A percentile compares a stretch with the other conserved stretches of the same genome.
Conservation (phyloP, 306 rosid genomes). For the Cucumis cinereus region DNA sequence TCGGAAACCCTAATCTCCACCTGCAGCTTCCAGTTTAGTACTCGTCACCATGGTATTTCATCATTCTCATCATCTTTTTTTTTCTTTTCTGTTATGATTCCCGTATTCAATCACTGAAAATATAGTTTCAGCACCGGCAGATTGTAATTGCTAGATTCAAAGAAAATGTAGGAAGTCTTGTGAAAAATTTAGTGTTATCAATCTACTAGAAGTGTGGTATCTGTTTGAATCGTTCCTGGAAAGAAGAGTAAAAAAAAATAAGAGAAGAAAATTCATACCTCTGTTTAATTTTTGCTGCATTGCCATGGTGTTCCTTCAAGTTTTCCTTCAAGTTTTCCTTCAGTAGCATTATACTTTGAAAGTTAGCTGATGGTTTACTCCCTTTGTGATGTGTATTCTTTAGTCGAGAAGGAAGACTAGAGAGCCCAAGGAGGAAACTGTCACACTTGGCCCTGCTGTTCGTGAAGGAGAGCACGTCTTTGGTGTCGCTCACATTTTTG, state of each 20-base stretch:
- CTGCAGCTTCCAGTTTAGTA: neutral
- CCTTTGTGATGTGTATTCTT: neutral
- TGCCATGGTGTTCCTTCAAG: too few relatives aligned
- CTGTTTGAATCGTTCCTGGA: neutral
- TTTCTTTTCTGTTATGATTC: neutral
- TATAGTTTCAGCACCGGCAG: neutral
- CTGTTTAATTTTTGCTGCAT: neutral
- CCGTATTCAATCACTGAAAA: neutral
- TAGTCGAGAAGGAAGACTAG: conserved; percentile 33
- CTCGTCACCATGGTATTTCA: neutral
- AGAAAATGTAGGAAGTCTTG: neutral
- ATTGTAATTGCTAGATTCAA: neutral
- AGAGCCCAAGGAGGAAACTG: conserved; percentile 42
- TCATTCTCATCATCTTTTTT: neutral
- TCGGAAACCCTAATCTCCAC: neutral
- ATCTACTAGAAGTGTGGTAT: neutral
- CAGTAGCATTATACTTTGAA: neutral
- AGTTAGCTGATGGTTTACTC: neutral
- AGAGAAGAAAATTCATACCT: neutral
- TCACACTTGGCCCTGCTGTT: conserved; percentile 34
- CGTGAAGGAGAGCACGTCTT: conserved; percentile 38
- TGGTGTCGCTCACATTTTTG: conserved; percentile 37
- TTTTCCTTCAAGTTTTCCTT: neutral
- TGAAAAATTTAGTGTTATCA: neutral
- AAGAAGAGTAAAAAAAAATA: neutral